Evolutionary conservation across 495 filamentous ascomycete species (phyloP).

Genomic region (Daldinia bambusicola): DNA sequence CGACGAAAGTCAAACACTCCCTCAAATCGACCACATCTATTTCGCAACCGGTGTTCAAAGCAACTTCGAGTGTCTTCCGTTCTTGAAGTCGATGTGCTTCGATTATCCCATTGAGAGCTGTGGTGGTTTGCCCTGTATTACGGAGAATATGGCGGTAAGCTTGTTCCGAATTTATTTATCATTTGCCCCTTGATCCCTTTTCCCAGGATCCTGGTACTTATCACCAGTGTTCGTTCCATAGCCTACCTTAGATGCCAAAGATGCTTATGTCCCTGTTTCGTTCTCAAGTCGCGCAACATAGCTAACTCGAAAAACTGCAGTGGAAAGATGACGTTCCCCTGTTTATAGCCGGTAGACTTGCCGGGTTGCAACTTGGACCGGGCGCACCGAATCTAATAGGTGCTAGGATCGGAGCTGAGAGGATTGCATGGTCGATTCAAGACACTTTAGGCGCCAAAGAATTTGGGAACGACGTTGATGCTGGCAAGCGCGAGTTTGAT

Average conservation of each 20-base stretch:
- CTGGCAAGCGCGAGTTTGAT: conserved; percentile 40
- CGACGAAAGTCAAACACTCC: conserved; percentile 60
- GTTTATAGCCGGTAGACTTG: conserved; percentile 69
- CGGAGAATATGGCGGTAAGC: conserved; percentile 60
- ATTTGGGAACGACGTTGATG: conserved; percentile 34
- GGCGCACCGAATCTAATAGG: conserved; percentile 71
- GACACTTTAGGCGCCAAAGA: conserved; percentile 53
- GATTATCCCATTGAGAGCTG: conserved; percentile 64
- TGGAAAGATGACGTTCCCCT: conserved; percentile 69
- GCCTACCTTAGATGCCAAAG: not conserved
- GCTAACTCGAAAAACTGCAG: conserved; percentile 51
- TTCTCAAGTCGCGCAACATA: not conserved
- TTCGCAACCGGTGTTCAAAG: conserved; percentile 68
- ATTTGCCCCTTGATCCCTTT: not conserved
- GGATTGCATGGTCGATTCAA: conserved; percentile 68
- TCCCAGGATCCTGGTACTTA: not conserved
- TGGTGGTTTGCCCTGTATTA: conserved; percentile 69
- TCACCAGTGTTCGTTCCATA: not conserved
- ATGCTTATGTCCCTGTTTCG: not conserved
- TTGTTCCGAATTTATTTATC: not conserved
- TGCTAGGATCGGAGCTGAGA: conserved; percentile 69
- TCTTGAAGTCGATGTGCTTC: conserved; percentile 60
- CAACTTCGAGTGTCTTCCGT: conserved; percentile 61
- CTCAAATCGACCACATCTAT: conserved; percentile 70
- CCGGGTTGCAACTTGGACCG: conserved; percentile 67